Evolutionary conservation across 345 rosid genomes (phyloP), one percentile per base, ranked within the genome.

Genomic region (Arabis alpina): DNA sequence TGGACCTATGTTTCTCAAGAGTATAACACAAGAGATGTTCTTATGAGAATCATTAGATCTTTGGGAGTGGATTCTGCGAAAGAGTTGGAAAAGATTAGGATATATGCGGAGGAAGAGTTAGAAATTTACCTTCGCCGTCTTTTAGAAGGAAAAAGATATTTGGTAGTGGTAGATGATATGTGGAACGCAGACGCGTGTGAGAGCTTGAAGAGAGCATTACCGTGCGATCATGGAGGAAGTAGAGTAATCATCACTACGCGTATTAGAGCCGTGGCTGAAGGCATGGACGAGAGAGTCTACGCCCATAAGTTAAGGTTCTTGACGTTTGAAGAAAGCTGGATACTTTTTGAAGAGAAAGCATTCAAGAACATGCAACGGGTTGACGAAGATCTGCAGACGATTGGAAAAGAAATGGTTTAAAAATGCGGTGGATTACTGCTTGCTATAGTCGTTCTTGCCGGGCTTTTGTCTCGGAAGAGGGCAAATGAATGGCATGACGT

Each of bases 1-100:
- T 76, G 72, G 80, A 66, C 65, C 1, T 76, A 11, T 64, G 76
- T 76, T 11, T 76, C 76, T 0, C 76, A 76, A 44, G 72, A 64
- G 8, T 76, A 64, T 49, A 52, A 32, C 0, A 64, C 36, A 1
- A 8, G 48, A 70, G 72, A 76, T 36, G 54, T 76, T n/a, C 58
- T 76, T 45, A 0, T 62, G 14, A 72, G 70, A 25, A 54, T 55
- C 61, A 64, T 64, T 3, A 61, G 62, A 71, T 71, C 75, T 53
- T 61, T 71, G 36, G 16, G 61, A 43, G 3, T 60, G 3, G 15
- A 11, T 32, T 28, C 54, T 8, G 24, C 0, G 27, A 2, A 16
- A 34, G 69, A 71, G 0, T 2, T 47, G 25, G 73, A 69, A 14
- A 69, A 6, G 69, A 9, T 42, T 25, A 52, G 1, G 39, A 37